Percentiles rank a stretch among this genome's conserved stretches.
phyloP scores from a whole-genome alignment of 2,329 filamentous ascomycete species.

The Ceratocystis smalleyi region DNA sequence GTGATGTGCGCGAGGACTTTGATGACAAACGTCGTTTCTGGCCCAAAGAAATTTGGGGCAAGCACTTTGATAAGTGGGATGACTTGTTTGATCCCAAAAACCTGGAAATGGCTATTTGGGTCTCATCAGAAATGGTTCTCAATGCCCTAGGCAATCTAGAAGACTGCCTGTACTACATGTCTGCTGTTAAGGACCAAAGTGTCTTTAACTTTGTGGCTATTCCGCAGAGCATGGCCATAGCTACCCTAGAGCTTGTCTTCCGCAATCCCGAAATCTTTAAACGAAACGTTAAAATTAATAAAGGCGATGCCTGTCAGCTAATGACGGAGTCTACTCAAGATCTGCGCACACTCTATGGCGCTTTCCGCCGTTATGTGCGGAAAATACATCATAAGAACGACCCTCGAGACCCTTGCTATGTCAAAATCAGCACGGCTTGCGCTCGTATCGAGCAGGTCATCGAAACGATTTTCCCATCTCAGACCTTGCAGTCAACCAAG shows the following conservation, averaged over 20 bases:
- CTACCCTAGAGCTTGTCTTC: conserved; percentile 82
- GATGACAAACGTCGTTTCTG: conserved; percentile 82
- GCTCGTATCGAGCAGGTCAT: conserved; percentile 88
- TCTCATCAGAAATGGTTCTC: conserved; percentile 85
- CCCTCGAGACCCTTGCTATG: conserved; percentile 78
- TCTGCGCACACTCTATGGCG: conserved; percentile 60
- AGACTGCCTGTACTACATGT: conserved; percentile 96
- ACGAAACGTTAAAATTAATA: conserved; percentile 88
- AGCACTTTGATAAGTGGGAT: conserved; percentile 78
- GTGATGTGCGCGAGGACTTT: conserved; percentile 81
- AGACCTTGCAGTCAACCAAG: conserved; percentile 45
- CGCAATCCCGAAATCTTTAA: conserved; percentile 76
- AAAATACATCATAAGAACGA: conserved; percentile 89
- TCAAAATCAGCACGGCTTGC: conserved; percentile 81
- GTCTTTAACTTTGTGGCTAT: conserved; percentile 99
- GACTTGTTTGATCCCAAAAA: conserved; percentile 77
- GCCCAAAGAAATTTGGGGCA: conserved; percentile 93
- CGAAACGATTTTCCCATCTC: conserved; percentile 77
- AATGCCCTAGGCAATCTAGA: conserved; percentile 75
- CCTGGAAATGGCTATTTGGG: conserved; percentile 61
- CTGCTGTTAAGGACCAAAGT: conserved; percentile 83
- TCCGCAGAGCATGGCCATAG: conserved; percentile 93
- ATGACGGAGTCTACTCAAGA: conserved; percentile 94
- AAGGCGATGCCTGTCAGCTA: conserved; percentile 77
- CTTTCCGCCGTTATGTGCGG: conserved; percentile 63